Evolutionary conservation across 176 grass and related monocot genomes (phyloP).

Genomic region (Thinopyrum elongatum): DNA sequence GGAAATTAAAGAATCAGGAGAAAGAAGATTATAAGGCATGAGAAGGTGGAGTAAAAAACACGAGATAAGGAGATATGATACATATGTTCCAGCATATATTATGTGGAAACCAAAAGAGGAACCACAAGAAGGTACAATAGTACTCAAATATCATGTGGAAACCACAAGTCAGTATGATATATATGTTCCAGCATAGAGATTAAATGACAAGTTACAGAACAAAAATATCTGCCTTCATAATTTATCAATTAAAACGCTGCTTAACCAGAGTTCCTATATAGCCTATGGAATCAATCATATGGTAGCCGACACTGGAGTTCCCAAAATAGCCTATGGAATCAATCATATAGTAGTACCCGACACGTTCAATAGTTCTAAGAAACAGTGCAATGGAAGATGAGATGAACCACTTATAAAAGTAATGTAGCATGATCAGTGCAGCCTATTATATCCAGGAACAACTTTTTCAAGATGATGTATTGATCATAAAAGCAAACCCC

Average conservation of each 20-base stretch:
- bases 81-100: no score
- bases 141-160: not conserved
- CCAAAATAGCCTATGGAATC: not conserved
- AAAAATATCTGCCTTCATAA: no score
- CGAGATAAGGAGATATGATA: no score
- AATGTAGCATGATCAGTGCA: conserved; percentile 1
- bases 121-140: not conserved
- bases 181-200: not conserved
- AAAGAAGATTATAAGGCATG: not conserved
- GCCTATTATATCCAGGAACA: not conserved
- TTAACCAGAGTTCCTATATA: not conserved
- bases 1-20: not conserved
- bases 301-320: not conserved
- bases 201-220: not conserved
- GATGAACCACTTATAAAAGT: not conserved
- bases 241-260: not conserved
- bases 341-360: not conserved
- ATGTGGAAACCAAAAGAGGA: no score
- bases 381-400: not conserved
- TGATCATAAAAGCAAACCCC: not conserved
- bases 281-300: not conserved
- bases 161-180: not conserved
- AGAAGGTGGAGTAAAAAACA: not conserved
- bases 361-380: not conserved
- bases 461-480: not conserved